Evolutionary conservation across 2,329 filamentous ascomycete genomes (phyloP), one percentile per base, ranked within the genome.

Genomic region (Penicillium palitans): DNA sequence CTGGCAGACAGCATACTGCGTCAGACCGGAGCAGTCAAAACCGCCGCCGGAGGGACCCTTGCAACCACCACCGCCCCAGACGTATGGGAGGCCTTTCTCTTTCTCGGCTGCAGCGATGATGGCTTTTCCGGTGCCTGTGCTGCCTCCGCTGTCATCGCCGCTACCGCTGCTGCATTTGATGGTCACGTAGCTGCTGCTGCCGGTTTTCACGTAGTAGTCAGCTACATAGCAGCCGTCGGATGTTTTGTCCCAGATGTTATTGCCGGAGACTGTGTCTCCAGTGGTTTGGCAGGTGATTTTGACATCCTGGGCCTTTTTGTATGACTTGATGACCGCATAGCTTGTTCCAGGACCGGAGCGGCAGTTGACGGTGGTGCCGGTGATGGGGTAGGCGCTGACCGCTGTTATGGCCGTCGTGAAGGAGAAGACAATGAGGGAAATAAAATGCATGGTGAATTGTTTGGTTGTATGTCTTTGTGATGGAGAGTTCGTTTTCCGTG

Each of bases 131-230:
- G 58, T 58, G 27, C 55, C 46, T 17, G 51, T 54, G 49, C 55
- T 45, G 21, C 31, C 40, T 19, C 57, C 53, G 29, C 45, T 41
- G 41, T 44, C 47, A 39, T 48, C 46, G 12, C 40, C 46, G 12
- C 45, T 42, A 31, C 58, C 42, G 48, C 57, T 45, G 15, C 48
- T 35, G 33, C 64, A 66, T 12, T 58, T 50, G 2, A 49, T 42
- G 3, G 61, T 52, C 24, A 66, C 64, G 40, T 65, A 65, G 40
- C 50, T 31, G 33, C 29, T 59, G 9, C 31, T 55, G 17, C 67
- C 67, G 27, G 67, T 69, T 52, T 66, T 66, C 19, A 69, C 64
- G 40, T 69, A 69, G 66, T 65, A 69, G 55, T 69, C 67, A 27
- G 63, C 54, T 19, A 69, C 64, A 25, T 65, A 69, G 61, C 67